These are phyloP conservation scores for Crithidia sp. DNA, from an alignment of 208 protist genomes.

Conservation along the genomic window DNA sequence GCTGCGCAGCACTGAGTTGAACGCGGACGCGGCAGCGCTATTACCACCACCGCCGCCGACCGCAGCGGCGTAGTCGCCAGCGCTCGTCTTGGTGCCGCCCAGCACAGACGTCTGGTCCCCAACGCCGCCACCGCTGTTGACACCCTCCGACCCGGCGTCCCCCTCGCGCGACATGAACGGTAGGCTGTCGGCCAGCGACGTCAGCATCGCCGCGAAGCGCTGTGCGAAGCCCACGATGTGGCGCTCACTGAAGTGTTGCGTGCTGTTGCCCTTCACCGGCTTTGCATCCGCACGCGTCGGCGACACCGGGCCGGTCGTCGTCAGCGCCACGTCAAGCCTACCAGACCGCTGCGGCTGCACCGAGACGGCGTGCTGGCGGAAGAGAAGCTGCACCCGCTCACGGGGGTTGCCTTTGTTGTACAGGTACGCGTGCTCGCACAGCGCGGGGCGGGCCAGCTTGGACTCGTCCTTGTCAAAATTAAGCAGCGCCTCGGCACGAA, in stretches of 20 bases:
- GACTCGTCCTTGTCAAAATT: slow-evolving; percentile 68
- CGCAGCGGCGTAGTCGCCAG: background rate
- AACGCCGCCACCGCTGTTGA: background rate
- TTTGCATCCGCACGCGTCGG: slow-evolving; percentile 27
- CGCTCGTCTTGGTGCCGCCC: background rate
- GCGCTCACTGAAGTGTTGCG: slow-evolving; percentile 71
- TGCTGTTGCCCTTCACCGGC: slow-evolving; percentile 51
- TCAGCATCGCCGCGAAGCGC: slow-evolving; percentile 62
- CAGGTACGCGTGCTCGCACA: slow-evolving; percentile 77
- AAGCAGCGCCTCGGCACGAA: slow-evolving; percentile 60
- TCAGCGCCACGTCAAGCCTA: background rate
- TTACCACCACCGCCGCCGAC: background rate
- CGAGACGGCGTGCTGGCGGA: slow-evolving; percentile 36
- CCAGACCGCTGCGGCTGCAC: slow-evolving; percentile 12
- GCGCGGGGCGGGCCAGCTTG: slow-evolving; percentile 30
- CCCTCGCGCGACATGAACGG: slow-evolving; percentile 19
- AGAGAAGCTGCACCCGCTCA: slow-evolving; percentile 60
- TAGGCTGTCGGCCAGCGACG: slow-evolving; percentile 44
- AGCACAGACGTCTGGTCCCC: background rate
- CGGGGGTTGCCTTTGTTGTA: slow-evolving; percentile 73
- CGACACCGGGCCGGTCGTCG: slow-evolving; percentile 8
- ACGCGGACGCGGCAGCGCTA: background rate
- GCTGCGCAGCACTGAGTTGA: too few species aligned
- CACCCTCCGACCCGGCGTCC: slow-evolving; percentile 2
- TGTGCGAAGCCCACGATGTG: slow-evolving; percentile 72